Conservation (phyloP, 768 basidiomycete genomes). For the Sistotremastrum suecicum region DNA sequence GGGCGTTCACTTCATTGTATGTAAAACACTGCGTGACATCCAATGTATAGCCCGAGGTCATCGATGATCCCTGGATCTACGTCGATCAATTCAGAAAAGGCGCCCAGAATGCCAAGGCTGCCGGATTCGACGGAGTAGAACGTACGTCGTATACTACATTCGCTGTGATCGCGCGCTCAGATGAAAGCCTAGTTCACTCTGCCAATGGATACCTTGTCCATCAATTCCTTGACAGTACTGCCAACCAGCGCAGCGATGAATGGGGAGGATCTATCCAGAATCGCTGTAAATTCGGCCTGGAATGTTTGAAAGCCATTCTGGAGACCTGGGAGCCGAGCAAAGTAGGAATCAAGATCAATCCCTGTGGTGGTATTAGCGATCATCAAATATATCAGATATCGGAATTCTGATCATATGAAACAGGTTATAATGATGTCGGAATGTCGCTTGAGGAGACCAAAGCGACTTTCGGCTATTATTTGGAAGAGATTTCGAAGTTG, state of each 20-base stretch:
- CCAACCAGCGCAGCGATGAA: conserved; percentile 26
- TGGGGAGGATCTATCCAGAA: conserved; percentile 33
- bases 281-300: conserved; percentile 25
- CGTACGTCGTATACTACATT: conserved; percentile 1
- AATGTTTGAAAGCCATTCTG: conserved; percentile 18
- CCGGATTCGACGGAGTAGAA: conserved; percentile 23
- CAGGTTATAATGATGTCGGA: conserved; percentile 8
- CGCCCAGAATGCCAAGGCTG: conserved; percentile 20
- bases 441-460: conserved; percentile 32
- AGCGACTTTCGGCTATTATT: conserved; percentile 27
- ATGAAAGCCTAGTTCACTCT: conserved; percentile 11
- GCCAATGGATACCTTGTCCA: conserved; percentile 22
- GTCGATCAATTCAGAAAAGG: conserved; percentile 19
- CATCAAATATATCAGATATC: conserved; percentile 18
- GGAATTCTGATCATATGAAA: neutral
- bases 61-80: conserved; percentile 17
- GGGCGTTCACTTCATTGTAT: no score
- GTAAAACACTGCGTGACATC: no score
- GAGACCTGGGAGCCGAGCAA: conserved; percentile 29
- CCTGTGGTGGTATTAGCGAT: conserved; percentile 26
- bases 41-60: conserved; percentile 11
- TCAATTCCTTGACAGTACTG: conserved; percentile 21
- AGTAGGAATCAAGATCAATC: conserved; percentile 31
- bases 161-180: no score
- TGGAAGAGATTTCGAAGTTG: conserved; percentile 26